phyloP scores from a whole-genome alignment of 2,329 filamentous ascomycete species.

The Penicillium sp. region DNA sequence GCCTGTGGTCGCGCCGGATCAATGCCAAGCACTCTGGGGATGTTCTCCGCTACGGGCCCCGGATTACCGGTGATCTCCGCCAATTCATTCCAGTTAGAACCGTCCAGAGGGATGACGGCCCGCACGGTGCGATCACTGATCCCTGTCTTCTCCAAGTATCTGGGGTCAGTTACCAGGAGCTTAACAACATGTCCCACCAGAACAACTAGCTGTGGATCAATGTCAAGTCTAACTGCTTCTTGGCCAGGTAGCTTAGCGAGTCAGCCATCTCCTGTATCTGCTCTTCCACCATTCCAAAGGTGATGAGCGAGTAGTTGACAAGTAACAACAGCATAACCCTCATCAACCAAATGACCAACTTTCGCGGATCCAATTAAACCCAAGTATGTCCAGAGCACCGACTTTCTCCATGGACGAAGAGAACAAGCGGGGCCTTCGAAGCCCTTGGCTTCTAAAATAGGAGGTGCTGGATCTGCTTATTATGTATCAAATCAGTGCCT shows the following conservation, averaged over 20 bases:
- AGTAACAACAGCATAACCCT: slow-evolving; percentile 1
- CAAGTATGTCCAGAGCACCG: background rate
- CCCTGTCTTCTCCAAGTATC: background rate
- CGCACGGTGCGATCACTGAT: background rate
- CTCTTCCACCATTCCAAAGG: slow-evolving; percentile 3
- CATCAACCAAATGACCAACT: background rate
- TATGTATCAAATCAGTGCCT: background rate
- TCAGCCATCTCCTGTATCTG: slow-evolving; percentile 5
- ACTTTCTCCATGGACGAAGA: slow-evolving; percentile 9
- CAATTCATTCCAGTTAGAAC: slow-evolving; percentile 7
- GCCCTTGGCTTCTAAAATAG: background rate
- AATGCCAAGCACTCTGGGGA: background rate
- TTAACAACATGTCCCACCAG: slow-evolving; percentile 2
- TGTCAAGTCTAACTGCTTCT: background rate
- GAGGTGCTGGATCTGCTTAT: background rate
- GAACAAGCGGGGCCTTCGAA: background rate
- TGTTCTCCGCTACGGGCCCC: background rate
- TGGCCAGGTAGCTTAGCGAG: background rate
- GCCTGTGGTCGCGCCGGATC: background rate
- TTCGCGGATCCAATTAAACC: slow-evolving; percentile 3
- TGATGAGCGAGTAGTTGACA: slow-evolving; percentile 2
- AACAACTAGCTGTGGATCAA: background rate
- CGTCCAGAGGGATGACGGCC: slow-evolving; percentile 1
- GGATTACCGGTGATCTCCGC: slow-evolving; percentile 6
- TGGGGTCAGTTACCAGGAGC: background rate